These are phyloP conservation scores for Schoenoplectus triqueter DNA, from an alignment of 202 grass and related monocot species.

Conservation along the genomic window DNA sequence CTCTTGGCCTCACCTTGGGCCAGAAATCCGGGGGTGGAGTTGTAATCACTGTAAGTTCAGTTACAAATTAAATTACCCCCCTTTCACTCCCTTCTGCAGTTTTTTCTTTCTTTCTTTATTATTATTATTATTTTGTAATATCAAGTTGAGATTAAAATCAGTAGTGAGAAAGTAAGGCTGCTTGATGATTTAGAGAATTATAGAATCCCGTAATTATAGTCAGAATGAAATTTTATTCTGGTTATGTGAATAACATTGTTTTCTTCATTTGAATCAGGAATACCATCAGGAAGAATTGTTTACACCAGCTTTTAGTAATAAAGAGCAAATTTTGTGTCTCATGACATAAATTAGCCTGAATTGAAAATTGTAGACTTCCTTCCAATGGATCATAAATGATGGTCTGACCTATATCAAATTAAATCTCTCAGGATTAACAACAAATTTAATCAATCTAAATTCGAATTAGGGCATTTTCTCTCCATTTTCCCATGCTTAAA, in stretches of 20 bases:
- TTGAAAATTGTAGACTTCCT: neutral
- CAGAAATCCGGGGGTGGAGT: conserved; percentile 81
- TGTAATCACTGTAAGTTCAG: conserved; percentile 63
- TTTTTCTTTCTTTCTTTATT: neutral
- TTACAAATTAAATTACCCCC: neutral
- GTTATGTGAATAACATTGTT: neutral
- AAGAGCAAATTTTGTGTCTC: neutral
- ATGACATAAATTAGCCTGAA: neutral
- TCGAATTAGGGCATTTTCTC: neutral
- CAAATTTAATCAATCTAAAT: neutral
- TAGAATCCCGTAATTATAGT: neutral
- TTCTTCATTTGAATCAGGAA: neutral
- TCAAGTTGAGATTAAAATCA: neutral
- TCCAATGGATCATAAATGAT: neutral
- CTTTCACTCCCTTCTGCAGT: neutral
- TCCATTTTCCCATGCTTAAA: too few species aligned
- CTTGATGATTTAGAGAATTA: conserved; percentile 3
- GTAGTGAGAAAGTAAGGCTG: neutral
- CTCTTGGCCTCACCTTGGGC: conserved; percentile 79
- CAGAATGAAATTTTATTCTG: neutral
- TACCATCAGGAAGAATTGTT: neutral
- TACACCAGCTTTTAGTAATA: neutral
- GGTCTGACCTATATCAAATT: neutral
- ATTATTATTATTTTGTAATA: neutral
- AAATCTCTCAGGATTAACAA: neutral